Evolutionary conservation across 2,329 filamentous ascomycete genomes (phyloP).

Genomic region (Fusarium cyanostomum): DNA sequence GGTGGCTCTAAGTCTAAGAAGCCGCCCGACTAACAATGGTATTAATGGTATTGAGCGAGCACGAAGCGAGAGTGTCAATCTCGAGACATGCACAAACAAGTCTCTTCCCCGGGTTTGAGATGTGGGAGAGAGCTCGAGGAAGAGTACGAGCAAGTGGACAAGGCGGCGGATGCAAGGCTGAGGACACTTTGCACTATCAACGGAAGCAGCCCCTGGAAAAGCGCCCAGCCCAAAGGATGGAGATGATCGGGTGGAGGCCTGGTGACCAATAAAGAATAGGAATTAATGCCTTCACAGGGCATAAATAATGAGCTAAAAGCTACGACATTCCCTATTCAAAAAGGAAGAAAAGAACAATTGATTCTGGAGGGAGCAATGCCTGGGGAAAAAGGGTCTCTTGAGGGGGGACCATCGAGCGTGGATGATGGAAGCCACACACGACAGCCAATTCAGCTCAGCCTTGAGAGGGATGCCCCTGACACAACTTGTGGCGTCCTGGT

Average conservation of each 20-base stretch:
- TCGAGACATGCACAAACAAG: slow-evolving; percentile 12
- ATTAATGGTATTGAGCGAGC: slow-evolving; percentile 15
- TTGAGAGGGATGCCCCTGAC: slow-evolving; percentile 9
- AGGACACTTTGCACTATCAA: slow-evolving; percentile 44
- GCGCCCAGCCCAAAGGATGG: slow-evolving; percentile 15
- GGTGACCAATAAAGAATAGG: background rate
- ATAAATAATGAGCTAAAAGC: background rate
- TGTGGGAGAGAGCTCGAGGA: slow-evolving; percentile 8
- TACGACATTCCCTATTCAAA: background rate
- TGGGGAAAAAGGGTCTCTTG: slow-evolving; percentile 17
- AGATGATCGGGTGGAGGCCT: slow-evolving; percentile 12
- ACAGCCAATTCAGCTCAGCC: slow-evolving; percentile 25
- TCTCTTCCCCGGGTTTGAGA: slow-evolving; percentile 11
- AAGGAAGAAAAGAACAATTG: background rate
- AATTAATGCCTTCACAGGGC: background rate
- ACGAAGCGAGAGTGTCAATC: background rate
- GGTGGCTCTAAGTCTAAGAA: slow-evolving; percentile 9
- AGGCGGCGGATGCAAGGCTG: slow-evolving; percentile 39
- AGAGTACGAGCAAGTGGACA: slow-evolving; percentile 19
- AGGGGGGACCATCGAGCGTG: background rate
- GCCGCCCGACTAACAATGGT: background rate
- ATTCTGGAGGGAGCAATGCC: background rate
- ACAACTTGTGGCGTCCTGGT: slow-evolving; percentile 13
- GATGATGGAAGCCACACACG: slow-evolving; percentile 29
- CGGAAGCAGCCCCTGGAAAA: slow-evolving; percentile 25